Evolutionary conservation across 768 basidiomycete species (phyloP).

Genomic region (Boletus speciosus): DNA sequence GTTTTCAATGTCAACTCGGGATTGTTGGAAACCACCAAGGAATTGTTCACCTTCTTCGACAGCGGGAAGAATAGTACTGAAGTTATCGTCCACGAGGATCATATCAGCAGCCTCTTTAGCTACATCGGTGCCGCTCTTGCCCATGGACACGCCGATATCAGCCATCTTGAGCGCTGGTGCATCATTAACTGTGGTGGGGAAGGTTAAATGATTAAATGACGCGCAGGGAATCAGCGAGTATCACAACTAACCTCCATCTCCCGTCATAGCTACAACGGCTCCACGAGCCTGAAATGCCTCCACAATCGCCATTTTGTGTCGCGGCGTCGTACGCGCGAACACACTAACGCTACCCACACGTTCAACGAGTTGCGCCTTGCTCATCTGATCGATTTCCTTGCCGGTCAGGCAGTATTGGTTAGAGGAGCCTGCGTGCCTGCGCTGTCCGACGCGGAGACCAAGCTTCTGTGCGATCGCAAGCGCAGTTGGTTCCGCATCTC

Average conservation of each 20-base stretch:
- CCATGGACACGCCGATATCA: constrained; percentile 97
- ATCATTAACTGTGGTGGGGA: constrained; percentile 67
- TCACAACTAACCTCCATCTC: constrained; percentile 78
- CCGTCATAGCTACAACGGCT: constrained; percentile 94
- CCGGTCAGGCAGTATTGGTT: constrained; percentile 66
- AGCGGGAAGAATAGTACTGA: constrained; percentile 89
- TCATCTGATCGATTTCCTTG: constrained; percentile 81
- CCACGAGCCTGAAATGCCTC: constrained; percentile 90
- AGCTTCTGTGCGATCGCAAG: constrained; percentile 83
- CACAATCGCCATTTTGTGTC: constrained; percentile 97
- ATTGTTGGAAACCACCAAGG: background rate
- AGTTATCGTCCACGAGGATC: constrained; percentile 96
- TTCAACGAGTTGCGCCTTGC: constrained; percentile 75
- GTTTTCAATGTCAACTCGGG: background rate
- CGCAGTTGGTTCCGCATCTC: constrained; percentile 90
- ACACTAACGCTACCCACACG: constrained; percentile 79
- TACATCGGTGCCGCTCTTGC: constrained; percentile 96
- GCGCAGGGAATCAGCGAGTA: constrained; percentile 11
- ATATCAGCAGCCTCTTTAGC: constrained; percentile 98
- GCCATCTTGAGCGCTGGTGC: constrained; percentile 97
- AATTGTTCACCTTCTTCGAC: constrained; percentile 76
- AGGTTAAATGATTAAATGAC: background rate
- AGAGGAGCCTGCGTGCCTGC: constrained; percentile 28
- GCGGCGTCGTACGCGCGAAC: constrained; percentile 93
- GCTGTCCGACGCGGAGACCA: constrained; percentile 66